Conservation (phyloP, 2,329 filamentous ascomycete genomes). For the Oidium heveae region DNA sequence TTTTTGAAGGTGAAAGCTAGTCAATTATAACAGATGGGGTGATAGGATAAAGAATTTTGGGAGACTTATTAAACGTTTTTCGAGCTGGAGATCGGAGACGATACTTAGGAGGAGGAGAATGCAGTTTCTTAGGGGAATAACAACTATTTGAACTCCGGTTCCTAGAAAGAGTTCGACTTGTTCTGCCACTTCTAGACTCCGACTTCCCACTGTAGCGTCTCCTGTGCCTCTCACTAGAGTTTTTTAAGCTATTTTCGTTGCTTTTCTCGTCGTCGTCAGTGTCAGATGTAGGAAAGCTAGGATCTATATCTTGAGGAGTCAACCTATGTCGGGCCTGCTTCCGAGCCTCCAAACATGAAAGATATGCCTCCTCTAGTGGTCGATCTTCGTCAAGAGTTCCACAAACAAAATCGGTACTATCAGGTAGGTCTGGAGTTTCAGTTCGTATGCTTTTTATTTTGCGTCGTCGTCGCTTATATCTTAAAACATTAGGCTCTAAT, state of each 20-base stretch:
- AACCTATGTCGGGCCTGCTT: slow-evolving; percentile 56
- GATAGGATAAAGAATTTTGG: background rate
- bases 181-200: slow-evolving; percentile 29
- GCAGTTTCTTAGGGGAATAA: slow-evolving; percentile 32
- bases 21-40: too few relatives aligned
- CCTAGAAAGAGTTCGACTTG: slow-evolving; percentile 24
- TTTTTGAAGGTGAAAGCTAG: too few relatives aligned
- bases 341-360: slow-evolving; percentile 59
- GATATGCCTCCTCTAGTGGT: slow-evolving; percentile 79
- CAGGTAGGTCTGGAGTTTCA: slow-evolving; percentile 60
- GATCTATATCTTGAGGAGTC: slow-evolving; percentile 92
- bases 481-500: too few relatives aligned
- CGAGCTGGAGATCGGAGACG: slow-evolving; percentile 38
- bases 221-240: background rate
- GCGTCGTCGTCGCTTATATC: slow-evolving; percentile 1
- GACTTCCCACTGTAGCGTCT: slow-evolving; percentile 44
- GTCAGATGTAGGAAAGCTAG: slow-evolving; percentile 87
- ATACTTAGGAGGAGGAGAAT: slow-evolving; percentile 13
- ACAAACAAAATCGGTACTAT: slow-evolving; percentile 98
- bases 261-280: slow-evolving; percentile 56
- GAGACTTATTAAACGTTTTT: slow-evolving; percentile 12
- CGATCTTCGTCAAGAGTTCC: slow-evolving; percentile 90
- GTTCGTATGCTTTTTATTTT: slow-evolving; percentile 27
- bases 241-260: background rate
- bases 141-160: slow-evolving; percentile 17